These are phyloP conservation scores for Aspergillus jensenii DNA, from an alignment of 2,329 filamentous ascomycete genomes.

Conservation along the genomic window DNA sequence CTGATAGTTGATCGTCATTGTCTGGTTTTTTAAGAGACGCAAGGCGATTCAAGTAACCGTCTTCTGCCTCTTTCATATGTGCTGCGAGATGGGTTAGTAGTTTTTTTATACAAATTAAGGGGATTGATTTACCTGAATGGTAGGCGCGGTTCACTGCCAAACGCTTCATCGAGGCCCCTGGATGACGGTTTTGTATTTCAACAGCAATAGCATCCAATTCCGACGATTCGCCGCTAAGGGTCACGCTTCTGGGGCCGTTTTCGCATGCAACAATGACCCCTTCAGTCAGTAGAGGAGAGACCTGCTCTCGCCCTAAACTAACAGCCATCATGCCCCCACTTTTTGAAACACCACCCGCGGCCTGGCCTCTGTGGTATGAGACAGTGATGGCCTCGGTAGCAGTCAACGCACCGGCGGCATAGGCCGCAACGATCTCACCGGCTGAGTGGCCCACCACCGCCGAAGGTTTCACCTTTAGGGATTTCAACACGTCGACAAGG, in stretches of 20 bases:
- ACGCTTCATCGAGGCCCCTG: not conserved
- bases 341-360: not conserved
- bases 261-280: constrained; percentile 1
- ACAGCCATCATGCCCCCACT: constrained; percentile 1
- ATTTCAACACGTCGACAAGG: constrained; percentile 24
- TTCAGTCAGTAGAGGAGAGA: not conserved
- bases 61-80: not conserved
- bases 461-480: constrained; percentile 14
- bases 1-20: not conserved
- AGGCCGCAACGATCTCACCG: constrained; percentile 9
- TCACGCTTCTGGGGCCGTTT: not conserved
- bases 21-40: not conserved
- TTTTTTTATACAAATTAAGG: not conserved
- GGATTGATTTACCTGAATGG: not conserved
- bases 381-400: not conserved
- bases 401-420: not conserved
- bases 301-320: not conserved
- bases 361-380: not conserved
- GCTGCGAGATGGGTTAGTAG: not conserved
- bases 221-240: not conserved
- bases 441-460: constrained; percentile 10
- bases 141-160: not conserved
- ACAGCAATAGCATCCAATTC: not conserved
- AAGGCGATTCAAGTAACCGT: not conserved
- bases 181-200: not conserved